Evolutionary conservation across 2,329 filamentous ascomycete genomes (phyloP).

Genomic region (Biscogniauxia marginata): DNA sequence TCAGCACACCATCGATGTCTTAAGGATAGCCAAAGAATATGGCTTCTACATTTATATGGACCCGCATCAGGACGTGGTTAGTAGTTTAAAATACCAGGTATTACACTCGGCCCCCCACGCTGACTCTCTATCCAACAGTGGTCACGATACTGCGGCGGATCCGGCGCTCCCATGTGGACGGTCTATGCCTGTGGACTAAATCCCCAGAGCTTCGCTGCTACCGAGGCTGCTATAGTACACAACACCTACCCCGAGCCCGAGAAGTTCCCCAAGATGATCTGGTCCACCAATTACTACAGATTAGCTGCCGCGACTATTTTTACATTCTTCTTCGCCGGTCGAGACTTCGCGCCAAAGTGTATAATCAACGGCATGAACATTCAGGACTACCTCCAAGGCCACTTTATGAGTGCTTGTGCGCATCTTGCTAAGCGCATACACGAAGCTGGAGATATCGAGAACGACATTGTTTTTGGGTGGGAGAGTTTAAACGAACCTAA

Average conservation of each 20-base stretch:
- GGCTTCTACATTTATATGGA: constrained; percentile 98
- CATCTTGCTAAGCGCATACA: constrained; percentile 83
- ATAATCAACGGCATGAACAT: constrained; percentile 95
- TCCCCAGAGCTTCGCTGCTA: constrained; percentile 78
- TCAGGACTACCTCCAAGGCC: constrained; percentile 87
- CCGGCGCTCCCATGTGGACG: constrained; percentile 96
- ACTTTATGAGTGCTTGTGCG: constrained; percentile 77
- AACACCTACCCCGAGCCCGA: constrained; percentile 87
- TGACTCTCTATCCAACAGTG: constrained; percentile 54
- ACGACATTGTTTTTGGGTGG: constrained; percentile 89
- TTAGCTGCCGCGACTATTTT: constrained; percentile 88
- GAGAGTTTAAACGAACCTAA: constrained; percentile 97
- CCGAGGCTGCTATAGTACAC: constrained; percentile 90
- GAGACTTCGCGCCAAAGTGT: constrained; percentile 91
- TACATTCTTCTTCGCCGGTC: constrained; percentile 88
- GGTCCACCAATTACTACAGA: constrained; percentile 94
- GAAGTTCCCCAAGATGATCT: constrained; percentile 96
- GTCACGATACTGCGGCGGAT: constrained; percentile 92
- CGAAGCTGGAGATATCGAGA: constrained; percentile 84
- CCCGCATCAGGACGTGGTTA: constrained; percentile 92
- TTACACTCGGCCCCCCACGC: constrained; percentile 8
- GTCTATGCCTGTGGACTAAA: constrained; percentile 91
- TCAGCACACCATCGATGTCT: constrained; percentile 79
- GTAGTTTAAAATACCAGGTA: constrained; percentile 33
- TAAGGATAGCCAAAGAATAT: constrained; percentile 83